These are phyloP conservation scores for Beauveria australis DNA, from an alignment of 2,329 filamentous ascomycete species.

Conservation along the genomic window DNA sequence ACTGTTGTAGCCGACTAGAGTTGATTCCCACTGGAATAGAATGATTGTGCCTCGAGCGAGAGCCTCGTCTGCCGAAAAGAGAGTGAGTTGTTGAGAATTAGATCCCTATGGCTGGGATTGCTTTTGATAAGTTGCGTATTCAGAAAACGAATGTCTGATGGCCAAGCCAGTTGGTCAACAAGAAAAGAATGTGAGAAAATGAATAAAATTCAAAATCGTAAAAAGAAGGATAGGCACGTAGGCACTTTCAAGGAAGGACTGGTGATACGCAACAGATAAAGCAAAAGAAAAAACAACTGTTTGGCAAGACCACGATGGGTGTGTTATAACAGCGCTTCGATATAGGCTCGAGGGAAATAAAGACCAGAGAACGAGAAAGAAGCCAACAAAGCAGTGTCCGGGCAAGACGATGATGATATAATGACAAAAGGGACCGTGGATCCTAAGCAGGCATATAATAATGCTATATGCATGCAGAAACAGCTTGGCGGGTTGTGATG, in stretches of 20 bases:
- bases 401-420: constrained; percentile 7
- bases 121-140: constrained; percentile 3
- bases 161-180: constrained; percentile 46
- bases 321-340: not conserved
- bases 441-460: not conserved
- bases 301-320: constrained; percentile 4
- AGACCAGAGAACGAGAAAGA: not conserved
- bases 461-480: constrained; percentile 6
- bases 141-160: constrained; percentile 46
- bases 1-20: not conserved
- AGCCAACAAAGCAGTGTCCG: not conserved
- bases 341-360: not conserved
- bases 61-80: constrained; percentile 4
- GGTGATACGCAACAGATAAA: constrained; percentile 4
- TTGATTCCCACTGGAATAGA: not conserved
- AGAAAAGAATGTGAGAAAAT: constrained; percentile 28
- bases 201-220: constrained; percentile 31
- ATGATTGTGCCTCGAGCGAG: not conserved
- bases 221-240: constrained; percentile 14
- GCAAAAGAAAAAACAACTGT: not conserved
- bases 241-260: constrained; percentile 19
- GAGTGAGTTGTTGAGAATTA: not conserved
- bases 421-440: not conserved
- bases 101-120: not conserved
- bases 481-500: constrained; percentile 10